These are phyloP conservation scores for Leptodermis oblonga DNA, from an alignment of 257 asterid genomes.

Conservation along the genomic window DNA sequence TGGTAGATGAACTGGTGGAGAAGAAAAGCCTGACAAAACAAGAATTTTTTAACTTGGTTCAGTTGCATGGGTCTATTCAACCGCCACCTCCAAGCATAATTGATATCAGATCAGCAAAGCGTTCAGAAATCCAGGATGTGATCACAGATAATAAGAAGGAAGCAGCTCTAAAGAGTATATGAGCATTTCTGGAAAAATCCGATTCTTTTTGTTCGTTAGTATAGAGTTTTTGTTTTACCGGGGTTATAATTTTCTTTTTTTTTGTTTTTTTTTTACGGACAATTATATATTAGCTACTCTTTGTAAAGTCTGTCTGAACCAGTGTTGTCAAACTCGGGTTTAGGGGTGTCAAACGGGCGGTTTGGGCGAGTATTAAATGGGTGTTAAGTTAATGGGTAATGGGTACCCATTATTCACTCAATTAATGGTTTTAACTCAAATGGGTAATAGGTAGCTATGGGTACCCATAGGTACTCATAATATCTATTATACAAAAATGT, in stretches of 20 bases:
- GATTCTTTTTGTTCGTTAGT: not conserved
- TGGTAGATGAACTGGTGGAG: constrained; percentile 58
- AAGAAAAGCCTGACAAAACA: constrained; percentile 73
- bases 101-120: constrained; percentile 61
- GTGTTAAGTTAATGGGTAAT: too few relatives aligned
- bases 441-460: too few relatives aligned
- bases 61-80: constrained; percentile 63
- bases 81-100: constrained; percentile 62
- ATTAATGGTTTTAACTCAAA: too few relatives aligned
- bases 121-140: constrained; percentile 36
- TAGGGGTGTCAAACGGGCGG: too few relatives aligned
- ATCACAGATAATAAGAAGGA: constrained; percentile 28
- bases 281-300: too few relatives aligned
- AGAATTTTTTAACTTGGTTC: constrained; percentile 65
- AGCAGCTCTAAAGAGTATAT: constrained; percentile 29
- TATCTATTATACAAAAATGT: too few relatives aligned
- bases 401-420: too few relatives aligned
- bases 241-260: not conserved
- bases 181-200: not conserved
- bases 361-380: too few relatives aligned
- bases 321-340: too few relatives aligned
- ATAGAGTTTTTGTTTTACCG: not conserved
- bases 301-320: too few relatives aligned
- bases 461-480: too few relatives aligned
- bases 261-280: too few relatives aligned